These are phyloP conservation scores for Bassia scoparia DNA, from an alignment of 148 eudicot species.

Conservation along the genomic window DNA sequence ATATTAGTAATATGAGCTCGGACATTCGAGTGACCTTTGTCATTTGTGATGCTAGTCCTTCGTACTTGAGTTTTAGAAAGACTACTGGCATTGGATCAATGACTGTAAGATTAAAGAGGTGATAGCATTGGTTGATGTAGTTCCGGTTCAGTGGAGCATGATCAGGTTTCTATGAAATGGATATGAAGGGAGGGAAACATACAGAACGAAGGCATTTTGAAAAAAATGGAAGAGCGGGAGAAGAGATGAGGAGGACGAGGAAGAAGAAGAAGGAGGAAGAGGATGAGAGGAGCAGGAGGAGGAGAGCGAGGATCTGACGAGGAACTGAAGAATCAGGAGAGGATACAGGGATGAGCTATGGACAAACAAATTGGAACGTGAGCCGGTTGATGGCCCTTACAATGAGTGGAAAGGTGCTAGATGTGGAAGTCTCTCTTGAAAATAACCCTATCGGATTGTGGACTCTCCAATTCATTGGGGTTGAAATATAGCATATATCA, in stretches of 20 bases:
- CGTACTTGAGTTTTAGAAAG: not conserved
- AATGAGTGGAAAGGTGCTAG: slow-evolving; percentile 19
- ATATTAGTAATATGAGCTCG: not conserved
- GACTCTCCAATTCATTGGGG: slow-evolving; percentile 18
- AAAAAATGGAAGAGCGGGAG: slow-evolving; percentile 16
- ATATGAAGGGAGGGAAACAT: slow-evolving; percentile 2
- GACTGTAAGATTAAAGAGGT: slow-evolving; percentile 29
- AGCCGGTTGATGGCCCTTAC: slow-evolving; percentile 4
- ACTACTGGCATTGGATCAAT: slow-evolving; percentile 9
- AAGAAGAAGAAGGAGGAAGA: slow-evolving; percentile 8
- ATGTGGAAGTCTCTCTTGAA: slow-evolving; percentile 16
- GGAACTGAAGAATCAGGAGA: slow-evolving; percentile 25
- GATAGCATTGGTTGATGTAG: slow-evolving; percentile 15
- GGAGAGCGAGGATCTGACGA: slow-evolving; percentile 17
- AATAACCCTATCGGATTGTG: slow-evolving; percentile 12
- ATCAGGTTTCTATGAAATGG: slow-evolving; percentile 6
- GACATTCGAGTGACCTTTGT: not conserved
- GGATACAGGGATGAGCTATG: slow-evolving; percentile 23
- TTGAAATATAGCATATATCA: slow-evolving; percentile 7
- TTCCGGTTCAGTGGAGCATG: slow-evolving; percentile 12
- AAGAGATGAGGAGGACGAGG: slow-evolving; percentile 10
- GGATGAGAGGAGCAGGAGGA: not conserved
- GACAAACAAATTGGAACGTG: slow-evolving; percentile 18
- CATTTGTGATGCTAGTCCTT: not conserved
- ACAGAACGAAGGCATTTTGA: not conserved